Percentiles rank a stretch among this genome's conserved stretches.
phyloP scores from a whole-genome alignment of 768 basidiomycete genomes.

The Russula foetens region DNA sequence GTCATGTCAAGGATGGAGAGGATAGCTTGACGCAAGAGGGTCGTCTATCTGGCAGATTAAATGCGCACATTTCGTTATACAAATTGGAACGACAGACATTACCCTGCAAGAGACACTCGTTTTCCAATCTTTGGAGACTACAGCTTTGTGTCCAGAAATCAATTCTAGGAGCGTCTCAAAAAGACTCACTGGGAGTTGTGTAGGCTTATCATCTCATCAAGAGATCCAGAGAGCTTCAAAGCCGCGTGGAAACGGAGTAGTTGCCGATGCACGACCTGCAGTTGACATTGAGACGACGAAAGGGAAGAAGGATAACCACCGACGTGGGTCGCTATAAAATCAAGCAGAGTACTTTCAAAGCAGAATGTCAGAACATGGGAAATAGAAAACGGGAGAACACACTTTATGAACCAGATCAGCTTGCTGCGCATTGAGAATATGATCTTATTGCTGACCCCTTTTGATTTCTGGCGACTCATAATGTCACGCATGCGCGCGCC shows the following conservation, averaged over 20 bases:
- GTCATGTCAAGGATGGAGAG: slow-evolving; percentile 66
- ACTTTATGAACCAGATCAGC: slow-evolving; percentile 83
- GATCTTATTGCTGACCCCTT: slow-evolving; percentile 47
- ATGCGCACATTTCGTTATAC: neutral
- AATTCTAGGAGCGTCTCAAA: neutral
- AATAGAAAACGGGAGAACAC: slow-evolving; percentile 25
- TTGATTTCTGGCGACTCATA: slow-evolving; percentile 22
- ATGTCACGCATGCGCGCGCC: slow-evolving; percentile 57
- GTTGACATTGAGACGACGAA: neutral
- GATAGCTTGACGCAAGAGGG: slow-evolving; percentile 55
- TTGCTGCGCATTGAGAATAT: slow-evolving; percentile 73
- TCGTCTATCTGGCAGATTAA: slow-evolving; percentile 38
- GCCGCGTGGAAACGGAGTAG: slow-evolving; percentile 49
- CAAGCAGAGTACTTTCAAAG: slow-evolving; percentile 45
- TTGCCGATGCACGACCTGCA: slow-evolving; percentile 61
- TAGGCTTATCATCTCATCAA: slow-evolving; percentile 67
- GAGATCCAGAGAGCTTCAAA: slow-evolving; percentile 46
- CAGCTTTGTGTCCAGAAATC: neutral
- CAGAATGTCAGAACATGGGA: neutral
- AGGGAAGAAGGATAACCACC: slow-evolving; percentile 16
- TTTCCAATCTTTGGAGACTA: slow-evolving; percentile 54
- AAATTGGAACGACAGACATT: slow-evolving; percentile 36
- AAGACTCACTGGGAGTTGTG: slow-evolving; percentile 62
- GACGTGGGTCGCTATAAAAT: slow-evolving; percentile 70
- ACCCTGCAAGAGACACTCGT: slow-evolving; percentile 53